Conservation (phyloP, 208 protist genomes). For the Leishmania gerbilli region DNA sequence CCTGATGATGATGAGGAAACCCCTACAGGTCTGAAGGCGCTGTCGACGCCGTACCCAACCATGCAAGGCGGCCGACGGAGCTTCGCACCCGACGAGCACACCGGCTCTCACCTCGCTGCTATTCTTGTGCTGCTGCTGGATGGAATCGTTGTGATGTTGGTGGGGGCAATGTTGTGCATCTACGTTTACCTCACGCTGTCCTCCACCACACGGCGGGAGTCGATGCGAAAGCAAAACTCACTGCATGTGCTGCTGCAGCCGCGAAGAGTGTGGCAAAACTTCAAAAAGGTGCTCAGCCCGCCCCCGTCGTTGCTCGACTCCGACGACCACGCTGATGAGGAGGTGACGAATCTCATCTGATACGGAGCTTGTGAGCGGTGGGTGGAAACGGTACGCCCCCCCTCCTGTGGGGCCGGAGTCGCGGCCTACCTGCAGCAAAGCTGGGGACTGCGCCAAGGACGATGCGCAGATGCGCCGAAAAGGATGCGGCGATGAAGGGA, state of each 20-base stretch:
- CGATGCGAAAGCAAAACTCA: constrained; percentile 36
- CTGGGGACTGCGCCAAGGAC: not conserved
- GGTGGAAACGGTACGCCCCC: not conserved
- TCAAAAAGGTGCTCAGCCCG: constrained; percentile 27
- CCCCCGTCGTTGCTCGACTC: constrained; percentile 37
- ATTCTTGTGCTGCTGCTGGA: constrained; percentile 50
- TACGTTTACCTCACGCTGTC: constrained; percentile 65
- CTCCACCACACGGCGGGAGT: constrained; percentile 53
- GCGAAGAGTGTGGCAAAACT: constrained; percentile 35
- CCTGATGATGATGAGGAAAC: not conserved
- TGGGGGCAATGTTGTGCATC: constrained; percentile 53
- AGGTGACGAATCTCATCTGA: constrained; percentile 11
- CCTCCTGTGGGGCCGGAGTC: not conserved
- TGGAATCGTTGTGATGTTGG: constrained; percentile 49
- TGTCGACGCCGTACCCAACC: constrained; percentile 47
- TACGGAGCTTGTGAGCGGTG: not conserved
- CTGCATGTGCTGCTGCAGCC: constrained; percentile 31
- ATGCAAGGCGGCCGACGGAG: constrained; percentile 58
- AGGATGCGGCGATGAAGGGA: not conserved
- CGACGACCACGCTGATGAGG: constrained; percentile 5
- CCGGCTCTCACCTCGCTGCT: constrained; percentile 18
- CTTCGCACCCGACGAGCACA: constrained; percentile 13
- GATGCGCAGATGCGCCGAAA: not conserved
- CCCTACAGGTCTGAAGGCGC: constrained; percentile 9
- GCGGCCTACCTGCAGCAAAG: not conserved